Conservation (phyloP, 2,329 filamentous ascomycete genomes). For the Diaporthe sp. region DNA sequence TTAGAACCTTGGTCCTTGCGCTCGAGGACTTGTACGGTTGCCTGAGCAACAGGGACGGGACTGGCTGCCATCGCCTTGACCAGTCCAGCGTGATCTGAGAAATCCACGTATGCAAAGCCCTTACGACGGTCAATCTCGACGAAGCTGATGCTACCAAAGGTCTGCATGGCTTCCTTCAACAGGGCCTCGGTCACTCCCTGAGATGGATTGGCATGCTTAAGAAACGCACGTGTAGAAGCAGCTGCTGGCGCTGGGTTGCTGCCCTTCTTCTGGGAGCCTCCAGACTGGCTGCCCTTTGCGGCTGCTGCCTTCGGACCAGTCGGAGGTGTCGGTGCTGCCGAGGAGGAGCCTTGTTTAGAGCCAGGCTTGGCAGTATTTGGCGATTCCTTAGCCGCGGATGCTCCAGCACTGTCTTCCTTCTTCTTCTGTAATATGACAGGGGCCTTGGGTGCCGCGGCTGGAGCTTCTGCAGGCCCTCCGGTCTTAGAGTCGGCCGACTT, state of each 20-base stretch:
- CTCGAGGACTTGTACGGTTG: constrained; percentile 88
- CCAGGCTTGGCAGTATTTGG: constrained; percentile 37
- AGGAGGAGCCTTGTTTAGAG: constrained; percentile 46
- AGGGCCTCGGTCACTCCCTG: constrained; percentile 91
- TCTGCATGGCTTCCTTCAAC: constrained; percentile 80
- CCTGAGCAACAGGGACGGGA: constrained; percentile 85
- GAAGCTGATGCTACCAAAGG: constrained; percentile 80
- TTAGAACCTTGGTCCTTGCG: constrained; percentile 72
- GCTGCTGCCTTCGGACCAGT: constrained; percentile 46
- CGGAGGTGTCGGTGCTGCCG: constrained; percentile 44
- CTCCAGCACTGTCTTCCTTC: constrained; percentile 47
- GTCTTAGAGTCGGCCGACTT: constrained; percentile 44
- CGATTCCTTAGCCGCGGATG: constrained; percentile 46
- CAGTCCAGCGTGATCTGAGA: constrained; percentile 79
- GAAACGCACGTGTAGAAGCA: constrained; percentile 77
- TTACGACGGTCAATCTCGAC: constrained; percentile 97
- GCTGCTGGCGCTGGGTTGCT: constrained; percentile 51
- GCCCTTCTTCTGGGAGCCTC: constrained; percentile 50
- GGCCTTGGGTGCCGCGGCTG: constrained; percentile 48
- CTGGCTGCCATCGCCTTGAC: constrained; percentile 86
- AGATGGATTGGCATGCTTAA: constrained; percentile 88
- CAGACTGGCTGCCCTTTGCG: constrained; percentile 41
- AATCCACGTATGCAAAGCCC: constrained; percentile 94
- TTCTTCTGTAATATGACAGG: constrained; percentile 58
- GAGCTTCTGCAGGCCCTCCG: constrained; percentile 46